phyloP scores from a whole-genome alignment of 257 asterid species.

The Gentiana dahurica region DNA sequence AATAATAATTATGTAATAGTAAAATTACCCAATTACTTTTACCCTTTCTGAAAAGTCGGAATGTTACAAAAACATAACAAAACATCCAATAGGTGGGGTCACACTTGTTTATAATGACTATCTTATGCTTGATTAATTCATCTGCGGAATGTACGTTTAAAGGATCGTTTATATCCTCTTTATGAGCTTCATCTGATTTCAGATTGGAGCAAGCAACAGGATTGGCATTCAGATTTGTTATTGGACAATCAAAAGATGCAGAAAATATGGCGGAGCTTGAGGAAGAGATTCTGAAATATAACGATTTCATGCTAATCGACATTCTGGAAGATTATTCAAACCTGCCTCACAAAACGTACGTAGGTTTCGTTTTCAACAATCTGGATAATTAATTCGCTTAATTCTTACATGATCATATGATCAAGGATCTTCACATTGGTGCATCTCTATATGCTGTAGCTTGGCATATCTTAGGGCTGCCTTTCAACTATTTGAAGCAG shows the following conservation, averaged over 20 bases:
- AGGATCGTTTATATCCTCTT: not conserved
- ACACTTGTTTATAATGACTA: too few relatives aligned
- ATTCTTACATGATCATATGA: not conserved
- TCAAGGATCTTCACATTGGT: not conserved
- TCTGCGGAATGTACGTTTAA: too few relatives aligned
- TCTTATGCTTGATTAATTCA: too few relatives aligned
- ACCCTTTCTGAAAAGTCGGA: too few relatives aligned
- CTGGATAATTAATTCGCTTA: too few relatives aligned
- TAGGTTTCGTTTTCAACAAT: constrained; percentile 1
- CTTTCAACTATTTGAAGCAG: constrained; percentile 19
- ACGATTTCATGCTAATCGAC: constrained; percentile 18
- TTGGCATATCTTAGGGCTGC: constrained; percentile 16
- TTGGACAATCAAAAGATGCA: constrained; percentile 15
- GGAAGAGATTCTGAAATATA: constrained; percentile 12
- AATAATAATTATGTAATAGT: too few relatives aligned
- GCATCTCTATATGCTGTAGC: constrained; percentile 3
- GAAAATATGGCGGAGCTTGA: constrained; percentile 15
- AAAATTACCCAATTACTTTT: too few relatives aligned
- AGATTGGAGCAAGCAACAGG: constrained; percentile 22
- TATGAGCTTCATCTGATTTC: not conserved
- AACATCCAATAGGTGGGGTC: too few relatives aligned
- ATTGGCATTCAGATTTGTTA: constrained; percentile 19
- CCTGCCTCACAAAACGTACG: constrained; percentile 17
- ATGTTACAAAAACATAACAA: too few relatives aligned
- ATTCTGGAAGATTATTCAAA: constrained; percentile 13